Conservation (phyloP, 2,329 filamentous ascomycete species). For the Penicillium psychrosexuale region DNA sequence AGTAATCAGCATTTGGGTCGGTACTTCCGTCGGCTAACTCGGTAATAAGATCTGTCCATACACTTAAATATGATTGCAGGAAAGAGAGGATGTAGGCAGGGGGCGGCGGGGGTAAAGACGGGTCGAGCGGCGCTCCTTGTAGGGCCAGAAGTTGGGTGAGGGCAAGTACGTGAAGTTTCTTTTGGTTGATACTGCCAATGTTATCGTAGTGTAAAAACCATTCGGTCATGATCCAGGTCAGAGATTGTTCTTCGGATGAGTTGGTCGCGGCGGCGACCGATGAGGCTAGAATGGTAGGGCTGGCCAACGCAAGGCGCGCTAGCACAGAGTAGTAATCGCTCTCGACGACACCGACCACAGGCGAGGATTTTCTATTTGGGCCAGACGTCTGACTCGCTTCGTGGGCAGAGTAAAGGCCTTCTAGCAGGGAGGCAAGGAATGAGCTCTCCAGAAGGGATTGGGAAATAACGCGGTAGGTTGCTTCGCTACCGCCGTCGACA, state of each 20-base stretch:
- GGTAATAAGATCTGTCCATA: conserved; percentile 48
- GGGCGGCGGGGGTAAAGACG: conserved; percentile 20
- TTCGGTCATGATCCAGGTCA: conserved; percentile 47
- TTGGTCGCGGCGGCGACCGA: conserved; percentile 43
- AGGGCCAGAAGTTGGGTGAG: conserved; percentile 46
- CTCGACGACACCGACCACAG: conserved; percentile 71
- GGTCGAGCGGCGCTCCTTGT: conserved; percentile 34
- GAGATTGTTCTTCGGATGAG: conserved; percentile 32
- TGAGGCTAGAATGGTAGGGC: conserved; percentile 64
- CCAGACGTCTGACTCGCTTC: conserved; percentile 78
- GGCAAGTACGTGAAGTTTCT: conserved; percentile 48
- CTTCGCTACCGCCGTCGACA: conserved; percentile 55
- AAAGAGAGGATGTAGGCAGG: conserved; percentile 42
- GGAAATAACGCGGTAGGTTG: conserved; percentile 61
- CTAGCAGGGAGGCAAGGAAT: conserved; percentile 62
- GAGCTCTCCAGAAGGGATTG: conserved; percentile 63
- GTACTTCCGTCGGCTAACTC: conserved; percentile 44
- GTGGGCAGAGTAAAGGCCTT: conserved; percentile 64
- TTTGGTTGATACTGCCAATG: conserved; percentile 46
- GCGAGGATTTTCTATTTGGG: conserved; percentile 66
- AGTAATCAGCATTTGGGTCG: conserved; percentile 43
- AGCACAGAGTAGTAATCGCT: conserved; percentile 84
- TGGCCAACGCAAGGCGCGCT: conserved; percentile 70
- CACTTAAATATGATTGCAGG: conserved; percentile 46
- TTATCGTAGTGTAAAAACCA: conserved; percentile 51